These are phyloP conservation scores for Colletotrichum camelliae DNA, from an alignment of 2,329 filamentous ascomycete species.

Conservation along the genomic window DNA sequence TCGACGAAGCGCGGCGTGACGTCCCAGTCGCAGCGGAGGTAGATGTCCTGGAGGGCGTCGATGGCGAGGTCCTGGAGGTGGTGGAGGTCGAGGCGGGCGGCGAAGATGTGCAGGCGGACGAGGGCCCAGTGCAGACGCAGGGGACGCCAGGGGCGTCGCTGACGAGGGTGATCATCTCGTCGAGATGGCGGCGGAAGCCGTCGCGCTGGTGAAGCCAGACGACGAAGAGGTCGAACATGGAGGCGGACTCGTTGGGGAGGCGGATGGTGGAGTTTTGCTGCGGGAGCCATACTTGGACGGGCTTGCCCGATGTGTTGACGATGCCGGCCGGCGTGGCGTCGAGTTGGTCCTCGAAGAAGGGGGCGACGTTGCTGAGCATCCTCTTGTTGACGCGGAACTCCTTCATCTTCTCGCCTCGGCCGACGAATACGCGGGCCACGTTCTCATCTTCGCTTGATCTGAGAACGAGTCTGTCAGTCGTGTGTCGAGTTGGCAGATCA, in stretches of 20 bases:
- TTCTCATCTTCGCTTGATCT: conserved; percentile 15
- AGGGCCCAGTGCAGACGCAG: conserved; percentile 56
- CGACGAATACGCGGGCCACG: conserved; percentile 44
- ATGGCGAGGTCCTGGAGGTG: conserved; percentile 62
- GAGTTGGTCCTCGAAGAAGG: conserved; percentile 54
- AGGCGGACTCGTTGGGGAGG: conserved; percentile 51
- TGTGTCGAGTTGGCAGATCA: neutral
- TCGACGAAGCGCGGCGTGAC: conserved; percentile 55
- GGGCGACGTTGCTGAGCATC: conserved; percentile 50
- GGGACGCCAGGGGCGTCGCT: conserved; percentile 23
- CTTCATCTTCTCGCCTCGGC: conserved; percentile 38
- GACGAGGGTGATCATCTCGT: conserved; percentile 39
- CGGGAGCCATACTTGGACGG: conserved; percentile 41
- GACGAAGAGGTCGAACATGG: conserved; percentile 60
- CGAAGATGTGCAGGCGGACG: conserved; percentile 63
- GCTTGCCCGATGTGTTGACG: conserved; percentile 24
- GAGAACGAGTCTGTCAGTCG: neutral
- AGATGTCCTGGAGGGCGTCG: conserved; percentile 64
- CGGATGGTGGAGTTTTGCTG: conserved; percentile 29
- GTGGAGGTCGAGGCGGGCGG: conserved; percentile 53
- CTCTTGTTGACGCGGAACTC: conserved; percentile 48
- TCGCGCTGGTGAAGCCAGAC: conserved; percentile 53
- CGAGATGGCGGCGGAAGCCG: conserved; percentile 48
- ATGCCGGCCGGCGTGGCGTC: conserved; percentile 35
- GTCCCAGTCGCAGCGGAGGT: conserved; percentile 64